Evolutionary conservation across 257 asterid genomes (phyloP).

Genomic region (Ligustrum vulgare): DNA sequence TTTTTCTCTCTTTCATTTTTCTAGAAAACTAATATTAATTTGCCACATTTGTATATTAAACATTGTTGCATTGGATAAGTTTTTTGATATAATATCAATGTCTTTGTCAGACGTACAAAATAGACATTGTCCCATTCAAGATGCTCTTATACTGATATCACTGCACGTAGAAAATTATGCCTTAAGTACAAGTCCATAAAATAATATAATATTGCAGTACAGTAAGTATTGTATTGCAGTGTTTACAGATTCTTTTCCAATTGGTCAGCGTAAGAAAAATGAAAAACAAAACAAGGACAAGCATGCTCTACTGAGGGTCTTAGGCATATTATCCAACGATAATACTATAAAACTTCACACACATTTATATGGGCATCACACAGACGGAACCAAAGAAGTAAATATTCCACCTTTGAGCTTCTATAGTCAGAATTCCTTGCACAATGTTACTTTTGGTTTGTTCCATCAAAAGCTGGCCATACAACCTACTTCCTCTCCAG

Average conservation of each 20-base stretch:
- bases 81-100: too few species aligned
- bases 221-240: neutral
- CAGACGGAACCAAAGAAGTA: neutral
- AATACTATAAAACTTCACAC: neutral
- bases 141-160: neutral
- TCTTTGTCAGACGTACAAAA: too few species aligned
- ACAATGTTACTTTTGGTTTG: neutral
- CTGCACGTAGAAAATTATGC: neutral
- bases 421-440: neutral
- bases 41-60: too few species aligned
- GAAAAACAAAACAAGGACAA: neutral
- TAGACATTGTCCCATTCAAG: too few species aligned
- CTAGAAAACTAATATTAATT: too few species aligned
- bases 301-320: neutral
- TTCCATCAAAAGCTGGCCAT: neutral
- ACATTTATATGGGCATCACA: neutral
- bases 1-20: too few species aligned
- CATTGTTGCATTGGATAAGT: too few species aligned
- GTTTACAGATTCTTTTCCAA: neutral
- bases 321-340: neutral
- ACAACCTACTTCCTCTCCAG: neutral
- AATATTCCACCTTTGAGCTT: neutral
- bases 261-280: neutral
- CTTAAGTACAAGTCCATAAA: neutral
- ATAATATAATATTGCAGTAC: neutral